Evolutionary conservation across 2,329 filamentous ascomycete genomes (phyloP).

Genomic region (Thelonectria discophora): DNA sequence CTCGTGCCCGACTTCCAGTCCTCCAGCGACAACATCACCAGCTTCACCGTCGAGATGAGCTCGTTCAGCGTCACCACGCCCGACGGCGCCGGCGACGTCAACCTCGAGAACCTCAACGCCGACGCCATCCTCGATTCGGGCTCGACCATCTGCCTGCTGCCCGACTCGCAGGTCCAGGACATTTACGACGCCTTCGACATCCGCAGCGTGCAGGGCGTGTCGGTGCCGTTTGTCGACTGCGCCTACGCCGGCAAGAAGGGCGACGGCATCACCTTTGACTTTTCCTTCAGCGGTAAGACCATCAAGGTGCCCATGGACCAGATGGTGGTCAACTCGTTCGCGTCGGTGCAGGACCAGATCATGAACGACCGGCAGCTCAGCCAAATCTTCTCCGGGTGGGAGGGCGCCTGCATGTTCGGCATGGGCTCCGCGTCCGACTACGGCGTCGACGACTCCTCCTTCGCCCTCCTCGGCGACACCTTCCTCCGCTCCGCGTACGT

Average conservation of each 20-base stretch:
- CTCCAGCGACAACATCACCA: conserved; percentile 51
- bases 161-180: conserved; percentile 62
- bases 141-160: conserved; percentile 75
- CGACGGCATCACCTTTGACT: conserved; percentile 58
- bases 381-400: conserved; percentile 49
- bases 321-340: conserved; percentile 59
- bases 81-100: conserved; percentile 42
- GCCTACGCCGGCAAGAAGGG: conserved; percentile 54
- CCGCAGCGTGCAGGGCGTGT: conserved; percentile 50
- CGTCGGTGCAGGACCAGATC: conserved; percentile 49
- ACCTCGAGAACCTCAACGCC: conserved; percentile 51
- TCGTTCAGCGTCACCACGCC: conserved; percentile 51
- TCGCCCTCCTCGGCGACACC: conserved; percentile 65
- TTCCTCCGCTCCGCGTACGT: conserved; percentile 67
- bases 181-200: conserved; percentile 64
- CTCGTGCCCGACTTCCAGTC: conserved; percentile 59
- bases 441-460: conserved; percentile 40
- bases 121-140: conserved; percentile 78
- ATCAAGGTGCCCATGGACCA: conserved; percentile 63
- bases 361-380: conserved; percentile 49
- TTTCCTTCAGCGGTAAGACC: conserved; percentile 58
- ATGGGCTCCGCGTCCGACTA: conserved; percentile 55
- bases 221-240: conserved; percentile 64
- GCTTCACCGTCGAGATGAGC: conserved; percentile 48
- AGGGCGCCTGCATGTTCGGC: conserved; percentile 62